Evolutionary conservation across 2,329 filamentous ascomycete species (phyloP), one percentile per base, ranked within the genome.

Genomic region (Emergomyces orientalis): DNA sequence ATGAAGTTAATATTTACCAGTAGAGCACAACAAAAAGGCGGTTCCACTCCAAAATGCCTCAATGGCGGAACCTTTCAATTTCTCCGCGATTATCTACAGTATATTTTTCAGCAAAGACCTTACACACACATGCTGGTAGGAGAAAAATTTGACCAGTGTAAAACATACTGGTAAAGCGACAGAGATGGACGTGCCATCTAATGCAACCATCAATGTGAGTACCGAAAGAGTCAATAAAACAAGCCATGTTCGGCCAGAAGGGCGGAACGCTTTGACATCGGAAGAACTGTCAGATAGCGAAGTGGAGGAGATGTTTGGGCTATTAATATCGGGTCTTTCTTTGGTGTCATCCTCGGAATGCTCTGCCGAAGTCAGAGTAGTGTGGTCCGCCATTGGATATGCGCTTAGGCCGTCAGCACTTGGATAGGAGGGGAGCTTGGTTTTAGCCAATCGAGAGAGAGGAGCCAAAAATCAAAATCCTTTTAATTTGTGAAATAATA

Each of bases 21-120:
- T 85, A 55, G 81, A 84, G 9, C 84, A 83, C 1, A 90, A 77
- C 3, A 89, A 78, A 69, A 88, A 90, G 22, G 83, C 84, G 3
- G 86, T 88, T 1, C 86, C 87, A n/a, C 83, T 81, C 87, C 86
- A 89, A 72, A 89, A 89, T 0, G 86, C 84, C 73, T 89, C 79
- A 39, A 85, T 80, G 2, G 82, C 82, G 0, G 78, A 79, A 52
- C 83, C 82, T 34, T 77, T 67, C 7, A 86, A 76, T 25, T 79
- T 79, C 8, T 72, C 66, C n/a, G 82, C 79, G 63, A 85, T 82
- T 49, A 78, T 79, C 71, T 77, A 59, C 17, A 22, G 30, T 41
- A 25, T n/a, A 27, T 56, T 56, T 52, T 30, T 62, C 30, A 62
- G 54, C 27, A 60, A 55, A 52, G 41, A 27, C 30, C 45, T 62